Conservation (phyloP, 2,329 filamentous ascomycete genomes). For the Elsinoe arachidis region DNA sequence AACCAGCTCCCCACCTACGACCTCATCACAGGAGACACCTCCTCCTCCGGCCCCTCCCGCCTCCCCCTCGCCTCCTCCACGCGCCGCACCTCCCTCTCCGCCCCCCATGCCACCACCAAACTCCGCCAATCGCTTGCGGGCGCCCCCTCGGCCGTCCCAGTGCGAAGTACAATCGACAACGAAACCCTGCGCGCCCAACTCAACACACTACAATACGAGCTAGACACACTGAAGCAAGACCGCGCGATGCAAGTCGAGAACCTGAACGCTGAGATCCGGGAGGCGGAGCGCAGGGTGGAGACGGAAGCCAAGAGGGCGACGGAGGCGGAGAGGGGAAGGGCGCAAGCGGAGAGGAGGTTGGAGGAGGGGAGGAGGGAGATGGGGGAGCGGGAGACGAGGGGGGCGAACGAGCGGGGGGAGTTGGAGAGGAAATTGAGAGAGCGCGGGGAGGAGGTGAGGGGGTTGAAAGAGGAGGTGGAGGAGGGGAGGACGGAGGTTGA, state of each 20-base stretch:
- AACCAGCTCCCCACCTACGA: conserved; percentile 37
- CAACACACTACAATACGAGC: conserved; percentile 77
- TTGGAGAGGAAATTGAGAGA: conserved; percentile 48
- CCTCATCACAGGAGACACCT: conserved; percentile 36
- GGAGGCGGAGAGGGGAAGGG: conserved; percentile 44
- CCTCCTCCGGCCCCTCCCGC: background rate
- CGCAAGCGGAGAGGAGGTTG: conserved; percentile 45
- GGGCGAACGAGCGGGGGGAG: conserved; percentile 46
- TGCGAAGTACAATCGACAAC: conserved; percentile 37
- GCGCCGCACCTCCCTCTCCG: background rate
- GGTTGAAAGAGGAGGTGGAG: conserved; percentile 71
- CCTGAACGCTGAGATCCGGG: conserved; percentile 75
- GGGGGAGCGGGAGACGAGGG: conserved; percentile 45
- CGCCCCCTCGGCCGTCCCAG: conserved; percentile 7
- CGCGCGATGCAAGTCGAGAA: conserved; percentile 69
- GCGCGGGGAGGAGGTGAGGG: conserved; percentile 60
- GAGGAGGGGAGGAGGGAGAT: conserved; percentile 47
- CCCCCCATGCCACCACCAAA: background rate
- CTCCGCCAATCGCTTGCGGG: conserved; percentile 6
- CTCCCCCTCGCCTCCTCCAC: background rate
- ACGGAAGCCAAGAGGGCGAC: conserved; percentile 67
- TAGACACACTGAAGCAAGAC: conserved; percentile 81
- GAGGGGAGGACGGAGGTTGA: conserved; percentile 70
- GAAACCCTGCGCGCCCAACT: conserved; percentile 86
- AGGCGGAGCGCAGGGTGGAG: conserved; percentile 71